Base-by-base conservation (phyloP, 148 eudicot genomes). In the Chenopodium album region DNA sequence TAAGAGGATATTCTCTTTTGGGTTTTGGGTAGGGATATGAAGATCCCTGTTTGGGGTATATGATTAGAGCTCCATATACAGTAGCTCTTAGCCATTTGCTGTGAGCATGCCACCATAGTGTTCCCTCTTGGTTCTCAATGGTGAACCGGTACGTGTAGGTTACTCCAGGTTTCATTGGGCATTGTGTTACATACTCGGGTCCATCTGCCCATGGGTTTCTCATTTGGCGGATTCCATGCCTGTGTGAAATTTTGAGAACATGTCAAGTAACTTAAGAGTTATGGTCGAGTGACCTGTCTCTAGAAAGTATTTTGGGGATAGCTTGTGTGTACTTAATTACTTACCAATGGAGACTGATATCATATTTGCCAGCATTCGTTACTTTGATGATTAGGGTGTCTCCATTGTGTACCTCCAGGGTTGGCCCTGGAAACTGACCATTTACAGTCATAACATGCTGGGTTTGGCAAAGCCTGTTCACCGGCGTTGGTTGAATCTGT, bases 71-170 rank as follows among this genome's bases (percentile, higher is more conserved):
- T 46, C 98, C 98, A 46, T 90, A 95, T 29, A 92, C 94, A n/a
- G 98, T 95, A 66, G 99, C 98, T 82, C 99, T 90, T 66, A 95
- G 82, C 98, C 97, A 93, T 86, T 86, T 86, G 89, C 92, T 91
- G 78, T 93, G 99, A 78, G 99, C 98, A 77, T 95, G 97, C 99
- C 99, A 95, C 99, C 97, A 92, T 32, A 95, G 87, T 31, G 99
- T 92, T 48, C 98, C 98, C 79, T 92, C 95, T 76, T 92, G 98
- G 69, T 95, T 77, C 82, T 90, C 91, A 2, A 95, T 89, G 14
- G 89, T 89, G 88, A 89, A 95, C 70, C 90, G 71, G 72, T 95
- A 95, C 0, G 97, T 95, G 88, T 93, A 95, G 68, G 87, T 89
- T 75, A 79, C 89, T 79, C 99, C 99, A 14, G 97, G 94, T 78